phyloP scores from a whole-genome alignment of 257 asterid species.

The Oldenlandia corymbosa region DNA sequence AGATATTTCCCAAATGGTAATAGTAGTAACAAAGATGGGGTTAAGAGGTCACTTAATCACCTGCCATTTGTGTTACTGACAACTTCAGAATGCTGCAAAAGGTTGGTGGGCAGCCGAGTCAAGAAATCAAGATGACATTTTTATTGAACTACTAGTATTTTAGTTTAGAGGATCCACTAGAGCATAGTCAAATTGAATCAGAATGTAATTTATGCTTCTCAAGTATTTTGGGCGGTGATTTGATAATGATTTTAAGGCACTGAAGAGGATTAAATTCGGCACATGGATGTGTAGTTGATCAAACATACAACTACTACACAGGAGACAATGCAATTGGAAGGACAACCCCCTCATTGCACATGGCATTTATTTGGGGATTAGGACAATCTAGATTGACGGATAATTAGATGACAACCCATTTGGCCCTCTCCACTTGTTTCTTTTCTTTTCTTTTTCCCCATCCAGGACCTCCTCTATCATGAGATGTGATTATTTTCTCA shows the following conservation, averaged over 20 bases:
- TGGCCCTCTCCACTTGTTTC: background rate
- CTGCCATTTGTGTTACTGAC: background rate
- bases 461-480: background rate
- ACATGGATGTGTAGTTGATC: background rate
- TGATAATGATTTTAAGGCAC: background rate
- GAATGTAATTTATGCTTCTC: background rate
- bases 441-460: too few relatives aligned
- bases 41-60: background rate
- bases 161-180: background rate
- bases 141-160: background rate
- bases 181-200: background rate
- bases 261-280: background rate
- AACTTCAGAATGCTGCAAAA: background rate
- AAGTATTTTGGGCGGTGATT: background rate
- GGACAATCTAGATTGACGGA: background rate
- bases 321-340: background rate
- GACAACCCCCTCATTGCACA: constrained; percentile 1
- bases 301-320: background rate
- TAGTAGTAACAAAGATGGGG: background rate
- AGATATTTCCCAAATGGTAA: background rate
- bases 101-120: background rate
- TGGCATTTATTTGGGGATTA: background rate
- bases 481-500: background rate
- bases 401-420: background rate
- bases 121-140: background rate